phyloP scores from a whole-genome alignment of 1,284 basidiomycete species.

The Malassezia arunalokei region DNA sequence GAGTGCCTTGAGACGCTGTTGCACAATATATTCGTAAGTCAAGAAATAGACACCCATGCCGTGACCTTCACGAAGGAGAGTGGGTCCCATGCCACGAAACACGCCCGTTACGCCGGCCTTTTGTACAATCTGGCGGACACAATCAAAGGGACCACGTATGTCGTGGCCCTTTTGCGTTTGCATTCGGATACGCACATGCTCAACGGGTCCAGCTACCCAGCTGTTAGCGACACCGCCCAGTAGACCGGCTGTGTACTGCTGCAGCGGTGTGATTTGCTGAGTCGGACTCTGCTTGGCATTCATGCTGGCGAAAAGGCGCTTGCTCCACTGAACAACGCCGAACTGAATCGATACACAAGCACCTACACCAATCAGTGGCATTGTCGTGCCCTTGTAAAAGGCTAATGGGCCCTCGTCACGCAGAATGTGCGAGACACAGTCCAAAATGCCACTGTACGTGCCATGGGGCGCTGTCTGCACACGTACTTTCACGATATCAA shows the following conservation, averaged over 20 bases:
- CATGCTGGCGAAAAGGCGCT: constrained; percentile 61
- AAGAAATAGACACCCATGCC: constrained; percentile 54
- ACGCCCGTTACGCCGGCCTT: constrained; percentile 62
- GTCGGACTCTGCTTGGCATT: background rate
- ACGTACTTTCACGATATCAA: constrained; percentile 89
- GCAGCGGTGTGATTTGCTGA: constrained; percentile 51
- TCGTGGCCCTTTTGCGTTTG: constrained; percentile 40
- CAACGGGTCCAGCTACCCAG: constrained; percentile 84
- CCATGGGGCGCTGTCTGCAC: constrained; percentile 89
- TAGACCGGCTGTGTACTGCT: constrained; percentile 68
- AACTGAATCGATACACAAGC: constrained; percentile 94
- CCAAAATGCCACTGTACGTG: constrained; percentile 61
- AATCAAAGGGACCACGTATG: constrained; percentile 47
- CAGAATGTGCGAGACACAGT: constrained; percentile 75
- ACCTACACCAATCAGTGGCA: constrained; percentile 85
- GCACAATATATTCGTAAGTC: constrained; percentile 82
- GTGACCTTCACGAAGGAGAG: constrained; percentile 66
- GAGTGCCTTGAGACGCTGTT: constrained; percentile 56
- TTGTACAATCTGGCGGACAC: constrained; percentile 15
- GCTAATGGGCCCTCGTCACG: constrained; percentile 82
- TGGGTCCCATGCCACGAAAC: constrained; percentile 84
- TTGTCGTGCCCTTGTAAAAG: constrained; percentile 95
- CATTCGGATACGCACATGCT: constrained; percentile 87
- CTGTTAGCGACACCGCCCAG: constrained; percentile 80
- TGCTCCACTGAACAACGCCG: constrained; percentile 74